Percentiles rank a stretch among this genome's conserved stretches.
phyloP scores from a whole-genome alignment of 2,329 filamentous ascomycete genomes.

The Nemania diffusa region DNA sequence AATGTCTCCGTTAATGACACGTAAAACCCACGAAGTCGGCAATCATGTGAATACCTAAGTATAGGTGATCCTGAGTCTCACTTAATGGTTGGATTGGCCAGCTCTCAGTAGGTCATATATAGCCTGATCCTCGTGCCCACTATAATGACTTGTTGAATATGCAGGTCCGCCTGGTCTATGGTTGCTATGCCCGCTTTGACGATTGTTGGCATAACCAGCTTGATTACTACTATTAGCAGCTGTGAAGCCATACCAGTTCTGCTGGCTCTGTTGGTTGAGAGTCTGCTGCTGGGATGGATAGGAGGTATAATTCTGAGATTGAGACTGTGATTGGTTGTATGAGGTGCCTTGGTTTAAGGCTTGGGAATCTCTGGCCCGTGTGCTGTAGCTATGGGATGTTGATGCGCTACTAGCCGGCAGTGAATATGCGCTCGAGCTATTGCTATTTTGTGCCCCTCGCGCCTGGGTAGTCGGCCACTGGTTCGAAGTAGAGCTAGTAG shows the following conservation, averaged over 20 bases:
- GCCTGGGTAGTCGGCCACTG: slow-evolving; percentile 46
- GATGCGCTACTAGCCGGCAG: slow-evolving; percentile 36
- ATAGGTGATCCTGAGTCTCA: background rate
- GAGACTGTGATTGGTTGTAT: slow-evolving; percentile 45
- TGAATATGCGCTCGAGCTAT: slow-evolving; percentile 38
- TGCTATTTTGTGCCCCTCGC: slow-evolving; percentile 36
- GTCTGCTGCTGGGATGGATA: slow-evolving; percentile 45
- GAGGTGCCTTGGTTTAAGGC: slow-evolving; percentile 43
- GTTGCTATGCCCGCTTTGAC: slow-evolving; percentile 38
- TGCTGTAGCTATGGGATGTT: slow-evolving; percentile 40
- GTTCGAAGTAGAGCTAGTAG: slow-evolving; percentile 31
- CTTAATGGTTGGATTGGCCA: slow-evolving; percentile 39
- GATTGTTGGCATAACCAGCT: slow-evolving; percentile 39
- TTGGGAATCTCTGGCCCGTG: slow-evolving; percentile 44
- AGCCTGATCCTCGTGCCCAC: slow-evolving; percentile 43
- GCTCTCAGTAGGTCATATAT: slow-evolving; percentile 45
- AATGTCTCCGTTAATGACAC: slow-evolving; percentile 5
- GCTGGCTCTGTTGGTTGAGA: slow-evolving; percentile 42
- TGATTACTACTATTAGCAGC: slow-evolving; percentile 41
- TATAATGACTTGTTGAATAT: slow-evolving; percentile 41
- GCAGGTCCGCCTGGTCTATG: slow-evolving; percentile 40
- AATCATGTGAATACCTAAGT: background rate
- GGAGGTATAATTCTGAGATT: slow-evolving; percentile 45
- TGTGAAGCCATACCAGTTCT: slow-evolving; percentile 52
- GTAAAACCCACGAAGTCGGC: background rate